A percentile compares a stretch with the other conserved stretches of the same genome.
phyloP scores from a whole-genome alignment of 1,139 yeast species.

The Magnusiomyces tetraspermus region DNA sequence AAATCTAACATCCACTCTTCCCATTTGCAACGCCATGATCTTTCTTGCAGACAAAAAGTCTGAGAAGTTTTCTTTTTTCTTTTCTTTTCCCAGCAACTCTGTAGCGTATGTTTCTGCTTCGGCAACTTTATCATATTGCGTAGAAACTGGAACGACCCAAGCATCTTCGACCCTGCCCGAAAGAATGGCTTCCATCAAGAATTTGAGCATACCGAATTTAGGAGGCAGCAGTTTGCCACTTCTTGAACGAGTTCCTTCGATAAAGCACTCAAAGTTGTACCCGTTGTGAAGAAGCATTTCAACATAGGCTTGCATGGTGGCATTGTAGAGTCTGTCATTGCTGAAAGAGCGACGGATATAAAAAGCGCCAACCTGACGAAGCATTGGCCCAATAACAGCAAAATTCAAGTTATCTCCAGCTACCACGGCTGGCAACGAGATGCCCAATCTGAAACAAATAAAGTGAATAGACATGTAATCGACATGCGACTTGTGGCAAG shows the following conservation, averaged over 20 bases:
- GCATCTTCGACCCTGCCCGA: constrained; percentile 38
- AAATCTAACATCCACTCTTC: constrained; percentile 37
- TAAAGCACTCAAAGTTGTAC: constrained; percentile 51
- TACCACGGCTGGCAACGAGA: constrained; percentile 51
- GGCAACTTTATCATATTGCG: constrained; percentile 58
- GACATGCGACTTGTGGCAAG: constrained; percentile 55
- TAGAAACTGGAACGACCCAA: constrained; percentile 48
- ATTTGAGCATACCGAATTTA: constrained; percentile 54
- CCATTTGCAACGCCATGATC: constrained; percentile 32
- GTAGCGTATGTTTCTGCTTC: constrained; percentile 56
- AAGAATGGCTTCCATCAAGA: constrained; percentile 41
- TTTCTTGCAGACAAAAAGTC: constrained; percentile 33
- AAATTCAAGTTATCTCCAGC: constrained; percentile 65
- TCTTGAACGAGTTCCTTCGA: constrained; percentile 60
- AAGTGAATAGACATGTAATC: constrained; percentile 57
- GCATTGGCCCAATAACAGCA: constrained; percentile 44
- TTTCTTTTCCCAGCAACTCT: constrained; percentile 53
- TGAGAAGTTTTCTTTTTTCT: constrained; percentile 35
- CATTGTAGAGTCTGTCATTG: constrained; percentile 49
- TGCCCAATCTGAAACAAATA: constrained; percentile 46
- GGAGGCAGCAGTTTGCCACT: constrained; percentile 58
- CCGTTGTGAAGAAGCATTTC: constrained; percentile 46
- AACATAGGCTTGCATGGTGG: constrained; percentile 44
- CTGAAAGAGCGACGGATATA: constrained; percentile 36
- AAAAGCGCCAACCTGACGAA: constrained; percentile 37